Conservation (phyloP, 1,139 yeast species). For the Magnusiomyces paraingens region DNA sequence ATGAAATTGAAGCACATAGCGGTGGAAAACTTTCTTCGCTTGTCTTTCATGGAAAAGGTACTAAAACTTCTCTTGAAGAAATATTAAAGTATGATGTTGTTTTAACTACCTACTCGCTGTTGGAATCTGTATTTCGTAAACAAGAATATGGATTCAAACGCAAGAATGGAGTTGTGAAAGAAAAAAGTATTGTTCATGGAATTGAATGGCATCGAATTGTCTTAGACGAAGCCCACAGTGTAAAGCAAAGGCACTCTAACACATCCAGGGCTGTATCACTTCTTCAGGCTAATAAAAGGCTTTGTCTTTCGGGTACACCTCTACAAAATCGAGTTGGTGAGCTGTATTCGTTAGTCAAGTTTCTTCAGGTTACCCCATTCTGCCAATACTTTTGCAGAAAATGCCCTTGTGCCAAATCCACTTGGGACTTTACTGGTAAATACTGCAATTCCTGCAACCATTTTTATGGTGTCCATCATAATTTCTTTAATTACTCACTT, state of each 20-base stretch:
- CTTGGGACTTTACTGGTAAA: constrained; percentile 82
- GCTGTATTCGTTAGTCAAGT: constrained; percentile 82
- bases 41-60: constrained; percentile 78
- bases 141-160: constrained; percentile 78
- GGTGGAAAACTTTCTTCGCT: constrained; percentile 59
- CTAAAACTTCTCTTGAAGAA: constrained; percentile 51
- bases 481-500: constrained; percentile 92
- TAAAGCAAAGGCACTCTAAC: constrained; percentile 87
- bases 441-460: constrained; percentile 85
- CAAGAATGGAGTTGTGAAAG: constrained; percentile 62
- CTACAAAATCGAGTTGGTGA: constrained; percentile 95
- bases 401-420: constrained; percentile 73
- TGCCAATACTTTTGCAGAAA: constrained; percentile 84
- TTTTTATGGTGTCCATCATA: constrained; percentile 89
- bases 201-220: constrained; percentile 79
- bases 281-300: constrained; percentile 61
- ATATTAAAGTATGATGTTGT: constrained; percentile 69
- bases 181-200: constrained; percentile 68
- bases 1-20: constrained; percentile 83
- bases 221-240: constrained; percentile 94
- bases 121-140: constrained; percentile 81
- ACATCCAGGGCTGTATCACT: constrained; percentile 88
- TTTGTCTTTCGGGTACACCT: constrained; percentile 96
- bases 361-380: constrained; percentile 77
- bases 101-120: constrained; percentile 83